Evolutionary conservation across 1,284 basidiomycete genomes (phyloP).

Genomic region (Ceratobasidium sp.): DNA sequence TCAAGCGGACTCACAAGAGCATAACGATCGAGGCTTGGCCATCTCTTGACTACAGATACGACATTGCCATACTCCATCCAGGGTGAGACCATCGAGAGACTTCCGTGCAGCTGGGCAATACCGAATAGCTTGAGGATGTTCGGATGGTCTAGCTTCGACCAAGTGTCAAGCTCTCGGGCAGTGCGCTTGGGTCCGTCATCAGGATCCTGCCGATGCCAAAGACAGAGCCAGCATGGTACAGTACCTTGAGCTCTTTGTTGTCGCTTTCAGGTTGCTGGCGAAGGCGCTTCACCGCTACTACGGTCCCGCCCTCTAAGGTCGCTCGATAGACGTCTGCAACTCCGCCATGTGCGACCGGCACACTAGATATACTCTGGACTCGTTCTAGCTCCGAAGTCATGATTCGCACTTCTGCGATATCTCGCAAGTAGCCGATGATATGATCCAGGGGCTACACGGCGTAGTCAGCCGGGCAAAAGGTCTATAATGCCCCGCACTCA

Average conservation of each 20-base stretch:
- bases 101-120: neutral
- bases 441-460: too few relatives aligned
- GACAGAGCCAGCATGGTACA: too few relatives aligned
- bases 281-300: constrained; percentile 5
- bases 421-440: too few relatives aligned
- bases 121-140: neutral
- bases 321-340: neutral
- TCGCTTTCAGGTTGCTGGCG: neutral
- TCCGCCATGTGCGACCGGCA: neutral
- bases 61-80: constrained; percentile 11
- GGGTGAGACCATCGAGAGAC: neutral
- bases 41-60: neutral
- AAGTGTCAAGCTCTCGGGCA: constrained; percentile 5
- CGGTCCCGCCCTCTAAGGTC: neutral
- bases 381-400: too few relatives aligned
- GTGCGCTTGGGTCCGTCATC: neutral
- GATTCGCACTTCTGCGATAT: too few relatives aligned
- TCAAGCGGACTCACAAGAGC: neutral
- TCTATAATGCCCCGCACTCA: too few relatives aligned
- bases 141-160: constrained; percentile 1
- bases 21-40: neutral
- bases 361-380: too few relatives aligned
- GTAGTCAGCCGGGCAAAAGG: too few relatives aligned
- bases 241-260: neutral
- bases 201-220: too few relatives aligned